Percentiles rank a stretch among this genome's conserved stretches.
Evolutionary conservation across 164 flowering plant species (phyloP).

Genomic region (Berberis thunbergii): DNA sequence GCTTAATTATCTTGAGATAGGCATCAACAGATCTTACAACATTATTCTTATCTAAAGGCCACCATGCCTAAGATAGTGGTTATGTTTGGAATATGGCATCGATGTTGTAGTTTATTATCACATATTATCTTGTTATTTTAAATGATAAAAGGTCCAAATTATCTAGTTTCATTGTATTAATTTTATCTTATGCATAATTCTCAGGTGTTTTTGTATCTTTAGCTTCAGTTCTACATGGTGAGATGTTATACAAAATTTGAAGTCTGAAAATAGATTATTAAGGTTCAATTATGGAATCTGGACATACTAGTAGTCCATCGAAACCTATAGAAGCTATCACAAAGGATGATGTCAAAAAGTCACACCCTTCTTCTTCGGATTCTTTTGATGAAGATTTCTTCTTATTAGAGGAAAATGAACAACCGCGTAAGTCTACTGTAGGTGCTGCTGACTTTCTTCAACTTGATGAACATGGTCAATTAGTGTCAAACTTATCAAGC

Average conservation of each 20-base stretch:
- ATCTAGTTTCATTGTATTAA: too few species aligned
- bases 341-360: constrained; percentile 13
- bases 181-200: too few species aligned
- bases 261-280: constrained; percentile 2
- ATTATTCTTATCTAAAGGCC: too few species aligned
- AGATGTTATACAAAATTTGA: neutral
- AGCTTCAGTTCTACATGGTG: neutral
- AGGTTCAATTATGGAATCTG: constrained; percentile 29
- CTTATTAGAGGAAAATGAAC: constrained; percentile 11
- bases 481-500: constrained; percentile 1
- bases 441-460: constrained; percentile 1
- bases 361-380: constrained; percentile 24
- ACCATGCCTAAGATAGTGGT: too few species aligned
- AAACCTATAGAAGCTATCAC: neutral
- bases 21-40: too few species aligned
- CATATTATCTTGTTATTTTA: too few species aligned
- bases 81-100: too few species aligned
- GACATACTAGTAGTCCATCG: neutral
- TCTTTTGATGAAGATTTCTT: constrained; percentile 27
- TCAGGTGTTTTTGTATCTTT: too few species aligned
- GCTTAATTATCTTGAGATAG: too few species aligned
- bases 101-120: too few species aligned
- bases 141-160: too few species aligned
- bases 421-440: neutral
- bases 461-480: constrained; percentile 7